Evolutionary conservation across 495 filamentous ascomycete genomes (phyloP).

Genomic region (Aspergillus campestris): DNA sequence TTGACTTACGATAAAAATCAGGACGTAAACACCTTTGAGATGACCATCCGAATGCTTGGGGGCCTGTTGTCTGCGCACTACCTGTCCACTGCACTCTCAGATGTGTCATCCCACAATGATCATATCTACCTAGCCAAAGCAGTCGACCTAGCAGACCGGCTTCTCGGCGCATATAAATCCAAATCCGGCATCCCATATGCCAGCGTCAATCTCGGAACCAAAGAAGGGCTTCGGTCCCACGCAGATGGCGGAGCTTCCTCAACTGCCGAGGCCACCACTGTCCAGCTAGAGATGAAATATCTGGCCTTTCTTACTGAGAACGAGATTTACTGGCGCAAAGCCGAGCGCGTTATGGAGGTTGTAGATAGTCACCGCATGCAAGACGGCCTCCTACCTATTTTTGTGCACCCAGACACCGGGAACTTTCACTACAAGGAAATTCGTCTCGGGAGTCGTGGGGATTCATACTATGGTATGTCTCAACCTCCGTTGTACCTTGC

Average conservation of each 20-base stretch:
- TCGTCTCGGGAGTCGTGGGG: constrained; percentile 75
- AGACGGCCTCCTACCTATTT: constrained; percentile 76
- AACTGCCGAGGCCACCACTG: constrained; percentile 73
- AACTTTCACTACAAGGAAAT: constrained; percentile 65
- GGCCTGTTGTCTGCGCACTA: constrained; percentile 81
- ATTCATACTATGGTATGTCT: constrained; percentile 62
- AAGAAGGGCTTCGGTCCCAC: constrained; percentile 59
- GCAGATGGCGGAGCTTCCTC: constrained; percentile 71
- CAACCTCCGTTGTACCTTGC: not conserved
- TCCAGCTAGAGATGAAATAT: constrained; percentile 86
- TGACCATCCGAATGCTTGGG: constrained; percentile 83
- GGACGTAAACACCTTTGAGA: constrained; percentile 86
- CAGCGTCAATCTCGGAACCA: constrained; percentile 64
- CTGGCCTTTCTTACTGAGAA: constrained; percentile 77
- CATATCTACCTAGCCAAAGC: constrained; percentile 82
- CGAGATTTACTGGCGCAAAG: constrained; percentile 69
- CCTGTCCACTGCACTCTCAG: constrained; percentile 55
- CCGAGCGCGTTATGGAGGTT: constrained; percentile 72
- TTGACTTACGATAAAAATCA: constrained; percentile 73
- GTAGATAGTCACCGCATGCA: constrained; percentile 64
- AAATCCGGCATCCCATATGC: constrained; percentile 69
- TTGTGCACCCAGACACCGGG: constrained; percentile 59
- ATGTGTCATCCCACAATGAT: constrained; percentile 50
- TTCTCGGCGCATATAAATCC: constrained; percentile 69
- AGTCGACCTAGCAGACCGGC: constrained; percentile 67